Conservation (phyloP, 257 asterid species). For the Ocimum tenuiflorum region DNA sequence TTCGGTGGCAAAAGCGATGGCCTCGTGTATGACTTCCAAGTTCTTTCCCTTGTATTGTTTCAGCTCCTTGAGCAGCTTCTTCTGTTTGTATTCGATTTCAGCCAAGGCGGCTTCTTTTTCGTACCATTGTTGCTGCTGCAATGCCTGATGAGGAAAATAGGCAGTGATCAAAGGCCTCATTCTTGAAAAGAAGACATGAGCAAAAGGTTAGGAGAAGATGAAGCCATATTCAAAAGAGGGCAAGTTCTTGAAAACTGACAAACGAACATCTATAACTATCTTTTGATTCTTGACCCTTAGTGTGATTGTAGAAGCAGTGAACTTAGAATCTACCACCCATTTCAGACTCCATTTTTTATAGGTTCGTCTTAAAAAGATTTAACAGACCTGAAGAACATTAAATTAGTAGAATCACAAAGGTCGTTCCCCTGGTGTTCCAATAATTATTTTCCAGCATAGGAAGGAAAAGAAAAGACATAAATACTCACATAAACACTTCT, state of each 20-base stretch:
- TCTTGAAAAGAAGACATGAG: background rate
- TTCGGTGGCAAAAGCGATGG: conserved; percentile 76
- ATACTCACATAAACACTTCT: too few species aligned
- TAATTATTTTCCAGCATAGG: too few species aligned
- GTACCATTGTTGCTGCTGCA: conserved; percentile 83
- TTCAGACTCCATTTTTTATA: too few species aligned
- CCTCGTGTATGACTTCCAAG: conserved; percentile 74
- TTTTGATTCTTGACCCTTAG: background rate
- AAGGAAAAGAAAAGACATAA: too few species aligned
- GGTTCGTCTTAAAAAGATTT: too few species aligned
- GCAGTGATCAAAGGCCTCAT: background rate
- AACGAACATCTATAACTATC: background rate
- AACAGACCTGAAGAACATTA: too few species aligned
- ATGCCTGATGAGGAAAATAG: conserved; percentile 34
- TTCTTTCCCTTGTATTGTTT: conserved; percentile 80
- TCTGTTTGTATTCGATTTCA: conserved; percentile 68
- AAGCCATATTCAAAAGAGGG: background rate
- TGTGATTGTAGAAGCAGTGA: too few species aligned
- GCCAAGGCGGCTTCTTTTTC: conserved; percentile 78
- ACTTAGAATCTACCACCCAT: too few species aligned
- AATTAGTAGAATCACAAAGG: too few species aligned
- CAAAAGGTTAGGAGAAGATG: background rate
- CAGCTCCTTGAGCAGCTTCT: conserved; percentile 67
- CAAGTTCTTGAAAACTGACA: background rate
- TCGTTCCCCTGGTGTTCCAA: too few species aligned